These are phyloP conservation scores for Pythium sp. DNA, from an alignment of 352 stramenopile species.

Conservation along the genomic window DNA sequence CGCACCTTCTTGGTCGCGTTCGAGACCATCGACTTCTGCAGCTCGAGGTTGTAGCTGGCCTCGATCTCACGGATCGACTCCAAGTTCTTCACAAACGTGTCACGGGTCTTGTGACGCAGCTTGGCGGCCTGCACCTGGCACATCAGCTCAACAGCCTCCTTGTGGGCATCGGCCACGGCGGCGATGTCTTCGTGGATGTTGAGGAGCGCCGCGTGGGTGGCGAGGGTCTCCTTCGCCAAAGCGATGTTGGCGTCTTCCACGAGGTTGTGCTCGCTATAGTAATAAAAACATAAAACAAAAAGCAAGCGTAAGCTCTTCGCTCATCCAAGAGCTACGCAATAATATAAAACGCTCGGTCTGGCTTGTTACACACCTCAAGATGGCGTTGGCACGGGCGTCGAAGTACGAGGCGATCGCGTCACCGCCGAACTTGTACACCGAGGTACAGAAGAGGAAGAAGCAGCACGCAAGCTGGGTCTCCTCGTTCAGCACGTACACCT, in stretches of 20 bases:
- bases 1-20: conserved; percentile 75
- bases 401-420: conserved; percentile 86
- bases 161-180: conserved; percentile 71
- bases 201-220: conserved; percentile 79
- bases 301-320: background rate
- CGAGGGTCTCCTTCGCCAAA: conserved; percentile 79
- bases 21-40: conserved; percentile 82
- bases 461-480: conserved; percentile 82
- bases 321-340: background rate
- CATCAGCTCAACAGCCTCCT: conserved; percentile 78
- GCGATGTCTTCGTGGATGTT: conserved; percentile 87
- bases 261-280: conserved; percentile 72
- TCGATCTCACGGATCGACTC: conserved; percentile 85
- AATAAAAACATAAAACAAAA: background rate
- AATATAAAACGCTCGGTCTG: background rate
- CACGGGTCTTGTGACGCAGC: conserved; percentile 85
- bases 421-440: conserved; percentile 84
- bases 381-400: conserved; percentile 67
- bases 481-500: conserved; percentile 86
- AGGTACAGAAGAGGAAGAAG: conserved; percentile 85
- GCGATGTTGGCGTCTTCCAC: conserved; percentile 83
- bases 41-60: conserved; percentile 73
- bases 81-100: conserved; percentile 86
- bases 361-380: conserved; percentile 48
- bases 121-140: conserved; percentile 85